Percentiles rank a stretch among this genome's conserved stretches.
These are phyloP conservation scores for Fusarium nodosum DNA, from an alignment of 2,329 filamentous ascomycete species.

Conservation along the genomic window DNA sequence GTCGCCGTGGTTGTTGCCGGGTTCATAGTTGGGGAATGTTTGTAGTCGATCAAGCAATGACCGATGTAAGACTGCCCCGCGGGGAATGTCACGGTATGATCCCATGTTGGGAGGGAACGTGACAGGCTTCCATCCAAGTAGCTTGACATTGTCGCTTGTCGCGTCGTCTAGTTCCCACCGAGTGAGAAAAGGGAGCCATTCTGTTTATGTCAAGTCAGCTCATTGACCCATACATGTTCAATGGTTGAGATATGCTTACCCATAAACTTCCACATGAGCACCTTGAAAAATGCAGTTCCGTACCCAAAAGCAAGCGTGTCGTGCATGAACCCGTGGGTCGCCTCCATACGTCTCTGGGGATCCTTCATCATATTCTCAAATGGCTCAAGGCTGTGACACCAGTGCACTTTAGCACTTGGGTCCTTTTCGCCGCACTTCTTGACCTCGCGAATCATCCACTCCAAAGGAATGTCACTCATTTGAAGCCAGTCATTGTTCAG, in stretches of 20 bases:
- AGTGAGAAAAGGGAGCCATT: conserved; percentile 57
- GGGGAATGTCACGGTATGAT: conserved; percentile 56
- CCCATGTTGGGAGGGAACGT: conserved; percentile 58
- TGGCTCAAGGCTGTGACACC: conserved; percentile 51
- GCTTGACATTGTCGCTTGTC: conserved; percentile 31
- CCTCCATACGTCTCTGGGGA: conserved; percentile 46
- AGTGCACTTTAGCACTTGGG: conserved; percentile 52
- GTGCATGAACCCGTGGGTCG: conserved; percentile 55
- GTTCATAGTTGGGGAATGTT: conserved; percentile 50
- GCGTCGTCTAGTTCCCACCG: conserved; percentile 56
- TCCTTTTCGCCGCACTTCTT: conserved; percentile 55
- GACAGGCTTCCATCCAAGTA: conserved; percentile 41
- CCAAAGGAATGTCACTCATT: conserved; percentile 64
- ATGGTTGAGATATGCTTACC: conserved; percentile 50
- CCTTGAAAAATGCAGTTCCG: conserved; percentile 56
- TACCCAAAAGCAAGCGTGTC: conserved; percentile 56
- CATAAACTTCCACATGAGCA: conserved; percentile 60
- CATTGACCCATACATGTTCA: neutral
- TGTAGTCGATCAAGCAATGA: conserved; percentile 56
- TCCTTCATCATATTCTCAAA: conserved; percentile 54
- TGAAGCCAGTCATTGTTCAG: conserved; percentile 55
- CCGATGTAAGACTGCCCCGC: conserved; percentile 57
- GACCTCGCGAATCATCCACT: conserved; percentile 67
- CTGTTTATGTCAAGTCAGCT: conserved; percentile 39
- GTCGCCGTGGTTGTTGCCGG: conserved; percentile 53